Conservation (phyloP, 2,329 filamentous ascomycete genomes). For the Aureobasidium lini region DNA sequence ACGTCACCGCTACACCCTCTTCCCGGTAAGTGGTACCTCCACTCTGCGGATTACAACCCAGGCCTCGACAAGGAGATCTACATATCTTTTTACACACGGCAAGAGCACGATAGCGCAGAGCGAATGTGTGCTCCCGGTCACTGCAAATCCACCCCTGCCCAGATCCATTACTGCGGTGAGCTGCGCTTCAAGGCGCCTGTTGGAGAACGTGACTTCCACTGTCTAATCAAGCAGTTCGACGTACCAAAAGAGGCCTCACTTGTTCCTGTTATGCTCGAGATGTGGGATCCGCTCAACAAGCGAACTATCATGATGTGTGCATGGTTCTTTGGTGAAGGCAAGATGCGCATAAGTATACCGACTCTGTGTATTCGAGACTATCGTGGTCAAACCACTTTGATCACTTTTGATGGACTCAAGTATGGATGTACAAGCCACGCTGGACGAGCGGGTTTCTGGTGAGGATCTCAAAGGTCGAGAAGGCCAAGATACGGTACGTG, state of each 20-base stretch:
- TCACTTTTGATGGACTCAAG: neutral
- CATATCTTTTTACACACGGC: neutral
- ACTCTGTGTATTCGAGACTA: neutral
- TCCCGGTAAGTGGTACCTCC: neutral
- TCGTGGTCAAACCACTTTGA: neutral
- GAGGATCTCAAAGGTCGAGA: neutral
- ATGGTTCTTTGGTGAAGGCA: neutral
- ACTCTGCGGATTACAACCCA: neutral
- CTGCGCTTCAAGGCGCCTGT: neutral
- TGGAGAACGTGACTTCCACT: neutral
- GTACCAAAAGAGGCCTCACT: neutral
- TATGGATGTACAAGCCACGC: neutral
- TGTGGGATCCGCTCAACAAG: neutral
- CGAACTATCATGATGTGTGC: neutral
- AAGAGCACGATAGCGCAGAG: neutral
- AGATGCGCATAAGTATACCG: neutral
- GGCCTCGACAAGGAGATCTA: accelerated
- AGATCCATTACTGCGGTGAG: neutral
- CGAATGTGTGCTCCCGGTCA: neutral
- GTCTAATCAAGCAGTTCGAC: neutral
- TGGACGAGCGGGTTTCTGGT: neutral
- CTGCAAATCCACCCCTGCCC: neutral
- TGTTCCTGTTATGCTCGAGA: neutral
- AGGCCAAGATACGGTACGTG: neutral
- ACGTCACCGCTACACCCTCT: neutral